A percentile compares a stretch with the other conserved stretches of the same genome.
phyloP scores from a whole-genome alignment of 176 grass and related monocot genomes.

The Pontederia paniculata region DNA sequence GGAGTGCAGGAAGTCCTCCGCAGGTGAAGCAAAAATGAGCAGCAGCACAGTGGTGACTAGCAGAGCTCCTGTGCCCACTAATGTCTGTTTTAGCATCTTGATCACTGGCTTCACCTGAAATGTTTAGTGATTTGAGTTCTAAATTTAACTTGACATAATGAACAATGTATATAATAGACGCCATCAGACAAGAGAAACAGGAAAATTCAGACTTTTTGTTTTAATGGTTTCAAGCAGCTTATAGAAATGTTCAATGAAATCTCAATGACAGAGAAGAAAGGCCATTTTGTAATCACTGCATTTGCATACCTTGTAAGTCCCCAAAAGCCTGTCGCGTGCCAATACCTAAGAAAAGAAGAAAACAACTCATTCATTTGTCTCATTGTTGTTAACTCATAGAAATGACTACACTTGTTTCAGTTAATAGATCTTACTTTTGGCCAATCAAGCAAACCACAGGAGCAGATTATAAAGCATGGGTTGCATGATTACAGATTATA shows the following conservation, averaged over 20 bases:
- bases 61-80: conserved; percentile 74
- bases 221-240: too few relatives aligned
- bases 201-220: too few relatives aligned
- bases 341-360: conserved; percentile 39
- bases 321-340: conserved; percentile 84
- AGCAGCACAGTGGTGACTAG: conserved; percentile 62
- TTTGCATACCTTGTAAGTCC: conserved; percentile 71
- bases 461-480: too few relatives aligned
- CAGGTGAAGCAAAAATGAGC: conserved; percentile 52
- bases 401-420: too few relatives aligned
- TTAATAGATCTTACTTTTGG: too few relatives aligned
- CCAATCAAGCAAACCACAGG: too few relatives aligned
- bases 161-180: too few relatives aligned
- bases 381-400: too few relatives aligned
- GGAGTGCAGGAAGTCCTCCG: conserved; percentile 55
- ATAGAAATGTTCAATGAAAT: not conserved
- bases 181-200: too few relatives aligned
- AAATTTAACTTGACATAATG: too few relatives aligned
- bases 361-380: not conserved
- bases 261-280: not conserved
- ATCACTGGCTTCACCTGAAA: conserved; percentile 83
- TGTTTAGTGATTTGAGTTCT: too few relatives aligned
- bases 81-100: conserved; percentile 84
- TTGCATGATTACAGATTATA: too few relatives aligned
- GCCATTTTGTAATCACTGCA: not conserved